Evolutionary conservation across 2,329 filamentous ascomycete genomes (phyloP), one percentile per base, ranked within the genome.

Genomic region (Coniochaeta hoffmannii): DNA sequence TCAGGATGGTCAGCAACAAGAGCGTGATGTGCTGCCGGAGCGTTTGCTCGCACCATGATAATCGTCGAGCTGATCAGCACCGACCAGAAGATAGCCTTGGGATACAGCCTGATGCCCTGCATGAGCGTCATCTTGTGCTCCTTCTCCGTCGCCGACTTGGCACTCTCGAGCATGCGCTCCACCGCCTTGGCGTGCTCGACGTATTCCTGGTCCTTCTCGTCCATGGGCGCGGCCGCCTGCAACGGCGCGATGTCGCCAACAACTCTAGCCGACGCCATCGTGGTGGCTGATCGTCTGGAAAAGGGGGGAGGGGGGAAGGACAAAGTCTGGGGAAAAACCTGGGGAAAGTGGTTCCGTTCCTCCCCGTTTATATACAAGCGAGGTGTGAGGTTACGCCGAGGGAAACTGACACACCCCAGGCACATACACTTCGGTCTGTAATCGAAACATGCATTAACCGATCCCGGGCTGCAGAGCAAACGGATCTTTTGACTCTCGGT

Each of bases 51-150:
- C 22, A 28, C 41, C 91, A 96, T 96, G 64, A 83, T 84, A 65
- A 96, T 94, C 68, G 88, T 92, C 0, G 89, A 93, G n/a, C 88
- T 93, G 69, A 96, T 92, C 57, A 95, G 75, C 53, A 96, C 65
- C 63, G 86, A 90, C 89, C 90, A 96, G 22, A 75, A 80, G 56
- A 95, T 86, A 22, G 91, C 91, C 74, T 95, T 93, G 57, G 90
- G 90, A 67, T 96, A 96, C 26, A 94, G 78, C 66, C 78, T 83
- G 69, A 96, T 78, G 59, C 89, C 90, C 73, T 96, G 83, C 68
- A 81, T 66, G 56, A 96, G 74, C 50, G 80, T 87, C 87, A 90
- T 90, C 14, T 74, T 78, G 62, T 83, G 85, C 69, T 86, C 83
- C 68, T 82, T 83, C 57, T 82, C 76, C 28, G 81, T 76, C 15